Evolutionary conservation across 2,329 filamentous ascomycete species (phyloP), one percentile per base, ranked within the genome.

Genomic region (Colletotrichum sp.): DNA sequence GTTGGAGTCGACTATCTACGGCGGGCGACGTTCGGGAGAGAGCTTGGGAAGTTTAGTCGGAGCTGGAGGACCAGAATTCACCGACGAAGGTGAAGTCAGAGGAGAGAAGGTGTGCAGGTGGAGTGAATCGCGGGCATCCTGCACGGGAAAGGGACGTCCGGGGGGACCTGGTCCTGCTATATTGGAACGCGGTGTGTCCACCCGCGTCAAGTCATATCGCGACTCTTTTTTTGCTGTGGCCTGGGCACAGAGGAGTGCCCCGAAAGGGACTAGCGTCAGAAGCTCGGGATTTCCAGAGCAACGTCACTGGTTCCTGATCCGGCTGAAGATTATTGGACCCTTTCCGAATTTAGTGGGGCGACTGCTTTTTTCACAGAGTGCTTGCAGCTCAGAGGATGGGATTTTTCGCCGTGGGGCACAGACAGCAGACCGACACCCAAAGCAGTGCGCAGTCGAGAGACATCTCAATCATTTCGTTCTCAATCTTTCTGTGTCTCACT

Each of bases 391-490:
- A 67, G 13, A 10, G 57, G 32, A 76, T 74, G 74, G 65, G 74
- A 74, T 76, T 76, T 63, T 76, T 76, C 71, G 69, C 64, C 65
- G 74, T 74, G 70, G 73, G 70, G 70, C 70, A 73, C 59, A 60
- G 70, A 76, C 70, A 28, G 28, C 44, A 52, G 44, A 52, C 44
- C 49, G 62, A 55, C 59, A 63, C 26, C 64, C 32, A 28, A 55
- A 30, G 34, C 44, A 52, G 44, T 52, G 44, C 10, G 44, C 64
- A 49, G 64, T 44, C 30, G 39, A 60, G n/a, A 57, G 73, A 30
- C 59, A 64, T 69, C 57, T 36, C 28, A 44, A 69, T 36, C 28
- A 63, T 69, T 68, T 74, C 52, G 36, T 57, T 71, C 67, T 75
- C 52, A 59, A 32, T 39, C 44, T 52, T 66, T 44, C 21, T 28